phyloP scores from a whole-genome alignment of 257 asterid genomes.

The Echites panduratus region DNA sequence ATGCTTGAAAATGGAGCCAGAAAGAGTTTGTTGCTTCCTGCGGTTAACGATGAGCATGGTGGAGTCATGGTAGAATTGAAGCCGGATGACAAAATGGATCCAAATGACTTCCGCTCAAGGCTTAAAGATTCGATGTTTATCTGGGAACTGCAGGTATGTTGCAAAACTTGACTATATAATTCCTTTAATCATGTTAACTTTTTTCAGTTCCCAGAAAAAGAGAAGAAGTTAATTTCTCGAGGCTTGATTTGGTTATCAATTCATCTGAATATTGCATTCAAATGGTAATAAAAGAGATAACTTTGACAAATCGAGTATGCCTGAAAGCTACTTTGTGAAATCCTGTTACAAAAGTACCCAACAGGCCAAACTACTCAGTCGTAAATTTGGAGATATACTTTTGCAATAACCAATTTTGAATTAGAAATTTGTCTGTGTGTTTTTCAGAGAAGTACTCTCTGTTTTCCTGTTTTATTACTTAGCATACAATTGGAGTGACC shows the following conservation, averaged over 20 bases:
- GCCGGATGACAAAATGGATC: slow-evolving; percentile 53
- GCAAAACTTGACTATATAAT: not conserved
- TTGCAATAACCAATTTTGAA: not conserved
- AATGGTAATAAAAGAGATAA: not conserved
- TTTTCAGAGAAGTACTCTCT: not conserved
- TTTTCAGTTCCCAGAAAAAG: not conserved
- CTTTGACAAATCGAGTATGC: not conserved
- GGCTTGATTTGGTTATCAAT: not conserved
- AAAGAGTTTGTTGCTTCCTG: slow-evolving; percentile 37
- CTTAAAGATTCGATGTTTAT: slow-evolving; percentile 43
- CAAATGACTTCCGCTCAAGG: slow-evolving; percentile 30
- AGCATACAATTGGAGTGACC: not conserved
- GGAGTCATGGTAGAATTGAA: slow-evolving; percentile 56
- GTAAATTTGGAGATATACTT: not conserved
- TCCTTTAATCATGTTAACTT: no score
- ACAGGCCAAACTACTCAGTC: no score
- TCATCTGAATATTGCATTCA: not conserved
- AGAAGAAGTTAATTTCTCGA: not conserved
- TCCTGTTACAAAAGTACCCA: no score
- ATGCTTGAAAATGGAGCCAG: slow-evolving; percentile 28
- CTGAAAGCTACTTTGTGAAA: no score
- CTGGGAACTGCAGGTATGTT: slow-evolving; percentile 66
- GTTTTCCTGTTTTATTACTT: not conserved
- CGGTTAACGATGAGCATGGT: slow-evolving; percentile 51
- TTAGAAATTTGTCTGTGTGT: not conserved